Conservation (phyloP, 345 rosid genomes). For the Pistacia atlantica region DNA sequence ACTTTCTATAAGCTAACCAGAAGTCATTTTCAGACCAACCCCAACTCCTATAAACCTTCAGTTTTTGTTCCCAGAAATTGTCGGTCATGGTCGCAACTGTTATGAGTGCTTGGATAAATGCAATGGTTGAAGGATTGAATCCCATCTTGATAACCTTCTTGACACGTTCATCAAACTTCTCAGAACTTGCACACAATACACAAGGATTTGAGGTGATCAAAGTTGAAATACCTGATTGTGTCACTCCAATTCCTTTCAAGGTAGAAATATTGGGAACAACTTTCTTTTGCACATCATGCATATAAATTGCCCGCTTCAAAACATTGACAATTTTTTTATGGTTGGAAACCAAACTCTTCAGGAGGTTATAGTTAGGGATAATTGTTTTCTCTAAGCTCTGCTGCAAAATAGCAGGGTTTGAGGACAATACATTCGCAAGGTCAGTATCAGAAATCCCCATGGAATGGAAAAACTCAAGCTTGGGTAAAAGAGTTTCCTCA, state of each 20-base stretch:
- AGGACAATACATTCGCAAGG: neutral
- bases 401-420: neutral
- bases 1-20: slow-evolving; percentile 28
- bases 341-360: neutral
- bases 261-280: slow-evolving; percentile 20
- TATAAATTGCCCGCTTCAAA: neutral
- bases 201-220: slow-evolving; percentile 20
- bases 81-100: too few species aligned
- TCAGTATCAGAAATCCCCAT: neutral
- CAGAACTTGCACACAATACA: neutral
- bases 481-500: slow-evolving; percentile 6
- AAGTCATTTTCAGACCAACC: neutral
- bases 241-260: slow-evolving; percentile 25
- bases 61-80: too few species aligned
- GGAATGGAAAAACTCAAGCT: slow-evolving; percentile 13
- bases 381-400: slow-evolving; percentile 6
- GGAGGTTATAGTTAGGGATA: neutral
- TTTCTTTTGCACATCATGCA: slow-evolving; percentile 16
- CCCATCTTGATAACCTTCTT: slow-evolving; percentile 27
- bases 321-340: neutral
- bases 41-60: too few species aligned
- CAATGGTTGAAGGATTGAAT: too few species aligned
- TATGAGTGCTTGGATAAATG: too few species aligned
- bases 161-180: slow-evolving; percentile 18
- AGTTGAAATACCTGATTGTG: slow-evolving; percentile 16